Evolutionary conservation across 2,329 filamentous ascomycete genomes (phyloP).

Genomic region (Madurella mycetomatis): DNA sequence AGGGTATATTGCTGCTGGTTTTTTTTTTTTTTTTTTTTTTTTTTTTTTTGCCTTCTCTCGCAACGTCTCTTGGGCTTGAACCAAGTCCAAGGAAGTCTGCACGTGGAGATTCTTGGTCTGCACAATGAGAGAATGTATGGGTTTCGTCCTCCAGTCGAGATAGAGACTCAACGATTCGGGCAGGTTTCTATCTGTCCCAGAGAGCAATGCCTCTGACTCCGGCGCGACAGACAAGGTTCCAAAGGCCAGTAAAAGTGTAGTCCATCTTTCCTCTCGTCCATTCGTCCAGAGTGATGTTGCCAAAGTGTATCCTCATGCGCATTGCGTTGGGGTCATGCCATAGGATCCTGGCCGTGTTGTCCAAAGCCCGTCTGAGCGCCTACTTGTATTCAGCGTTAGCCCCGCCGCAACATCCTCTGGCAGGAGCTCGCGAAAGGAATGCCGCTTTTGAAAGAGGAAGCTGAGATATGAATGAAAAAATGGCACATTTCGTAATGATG

Average conservation of each 20-base stretch:
- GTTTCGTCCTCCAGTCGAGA: constrained; percentile 5
- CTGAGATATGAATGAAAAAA: no score
- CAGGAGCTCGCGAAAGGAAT: no score
- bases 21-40: no score
- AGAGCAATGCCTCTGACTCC: constrained; percentile 18
- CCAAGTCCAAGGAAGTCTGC: constrained; percentile 17
- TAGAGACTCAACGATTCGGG: background rate
- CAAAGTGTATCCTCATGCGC: constrained; percentile 23
- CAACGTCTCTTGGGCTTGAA: constrained; percentile 2
- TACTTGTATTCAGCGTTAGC: constrained; percentile 7
- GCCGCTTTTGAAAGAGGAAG: no score
- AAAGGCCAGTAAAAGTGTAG: constrained; percentile 19
- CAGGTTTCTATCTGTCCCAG: background rate
- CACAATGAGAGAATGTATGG: constrained; percentile 14
- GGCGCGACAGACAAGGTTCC: constrained; percentile 7
- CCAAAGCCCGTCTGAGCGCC: constrained; percentile 3
- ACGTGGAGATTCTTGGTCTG: constrained; percentile 20
- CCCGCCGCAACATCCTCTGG: background rate
- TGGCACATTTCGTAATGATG: no score
- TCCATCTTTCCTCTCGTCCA: constrained; percentile 19
- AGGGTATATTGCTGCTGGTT: constrained; percentile 10
- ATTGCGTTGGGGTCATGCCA: constrained; percentile 18
- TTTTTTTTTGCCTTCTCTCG: background rate
- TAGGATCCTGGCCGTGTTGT: constrained; percentile 4
- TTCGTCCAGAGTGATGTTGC: constrained; percentile 17